Percentiles rank a stretch among this genome's conserved stretches.
These are phyloP conservation scores for Adansonia rubrostipa DNA, from an alignment of 441 rosid species.

Conservation along the genomic window DNA sequence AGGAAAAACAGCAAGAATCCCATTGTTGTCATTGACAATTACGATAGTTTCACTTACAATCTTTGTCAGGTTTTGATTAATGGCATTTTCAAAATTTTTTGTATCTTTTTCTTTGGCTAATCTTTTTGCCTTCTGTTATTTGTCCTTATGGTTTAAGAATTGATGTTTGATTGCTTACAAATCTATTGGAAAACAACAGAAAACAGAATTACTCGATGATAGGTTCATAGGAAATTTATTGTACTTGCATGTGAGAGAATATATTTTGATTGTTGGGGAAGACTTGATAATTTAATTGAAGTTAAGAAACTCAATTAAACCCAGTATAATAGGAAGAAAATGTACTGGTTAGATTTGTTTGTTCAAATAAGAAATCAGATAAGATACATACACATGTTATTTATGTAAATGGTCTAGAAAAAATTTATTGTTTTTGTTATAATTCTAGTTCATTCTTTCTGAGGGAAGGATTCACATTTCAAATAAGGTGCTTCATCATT, in stretches of 20 bases:
- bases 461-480: neutral
- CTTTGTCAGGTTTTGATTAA: slow-evolving; percentile 74
- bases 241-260: neutral
- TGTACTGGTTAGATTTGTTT: neutral
- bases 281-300: neutral
- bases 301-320: neutral
- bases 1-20: slow-evolving; percentile 49
- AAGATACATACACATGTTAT: neutral
- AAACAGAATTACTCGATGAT: neutral
- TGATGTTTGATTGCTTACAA: neutral
- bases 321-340: neutral
- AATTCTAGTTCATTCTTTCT: neutral
- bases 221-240: neutral
- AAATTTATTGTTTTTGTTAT: slow-evolving; percentile 7
- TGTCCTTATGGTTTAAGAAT: neutral
- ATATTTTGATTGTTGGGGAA: neutral
- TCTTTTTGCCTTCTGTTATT: slow-evolving; percentile 9
- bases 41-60: slow-evolving; percentile 95
- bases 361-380: neutral
- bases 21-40: slow-evolving; percentile 83
- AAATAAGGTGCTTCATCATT: neutral
- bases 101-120: neutral
- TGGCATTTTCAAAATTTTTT: slow-evolving; percentile 2
- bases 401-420: neutral
- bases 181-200: neutral